phyloP scores from a whole-genome alignment of 148 eudicot species.

The Silene latifolia region DNA sequence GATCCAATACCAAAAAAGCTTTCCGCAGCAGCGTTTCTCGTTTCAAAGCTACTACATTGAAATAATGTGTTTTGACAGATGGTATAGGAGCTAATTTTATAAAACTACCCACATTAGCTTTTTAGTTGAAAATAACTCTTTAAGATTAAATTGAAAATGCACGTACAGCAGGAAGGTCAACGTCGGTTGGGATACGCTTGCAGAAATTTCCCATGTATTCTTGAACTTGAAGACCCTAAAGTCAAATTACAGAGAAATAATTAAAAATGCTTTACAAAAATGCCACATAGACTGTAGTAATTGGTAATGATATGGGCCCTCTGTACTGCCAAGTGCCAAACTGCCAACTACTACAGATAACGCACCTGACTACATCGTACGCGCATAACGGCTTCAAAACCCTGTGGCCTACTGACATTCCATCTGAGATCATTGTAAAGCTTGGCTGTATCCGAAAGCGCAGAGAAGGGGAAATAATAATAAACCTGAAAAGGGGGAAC shows the following conservation, averaged over 20 bases:
- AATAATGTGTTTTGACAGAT: background rate
- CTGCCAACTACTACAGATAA: background rate
- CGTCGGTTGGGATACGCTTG: conserved; percentile 96
- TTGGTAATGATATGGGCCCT: background rate
- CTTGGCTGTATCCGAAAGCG: conserved; percentile 89
- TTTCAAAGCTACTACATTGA: background rate
- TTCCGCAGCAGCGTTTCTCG: background rate
- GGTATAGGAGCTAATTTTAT: background rate
- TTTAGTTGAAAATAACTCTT: background rate
- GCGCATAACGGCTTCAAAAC: conserved; percentile 99
- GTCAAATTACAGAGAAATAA: background rate
- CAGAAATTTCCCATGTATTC: conserved; percentile 95
- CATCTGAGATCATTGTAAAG: conserved; percentile 97
- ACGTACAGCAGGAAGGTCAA: conserved; percentile 92
- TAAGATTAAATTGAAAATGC: background rate
- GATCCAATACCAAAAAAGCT: background rate
- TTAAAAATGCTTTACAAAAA: background rate
- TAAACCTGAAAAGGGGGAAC: conserved; percentile 54
- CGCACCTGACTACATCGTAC: conserved; percentile 90
- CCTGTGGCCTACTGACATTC: conserved; percentile 96
- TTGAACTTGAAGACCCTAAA: conserved; percentile 87
- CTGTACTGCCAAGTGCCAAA: background rate
- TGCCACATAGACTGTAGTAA: background rate
- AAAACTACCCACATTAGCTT: background rate
- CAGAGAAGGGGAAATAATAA: conserved; percentile 90